Percentiles rank a stretch among this genome's conserved stretches.
Evolutionary conservation across 2,329 filamentous ascomycete genomes (phyloP).

Genomic region (Epichloe uncinata): DNA sequence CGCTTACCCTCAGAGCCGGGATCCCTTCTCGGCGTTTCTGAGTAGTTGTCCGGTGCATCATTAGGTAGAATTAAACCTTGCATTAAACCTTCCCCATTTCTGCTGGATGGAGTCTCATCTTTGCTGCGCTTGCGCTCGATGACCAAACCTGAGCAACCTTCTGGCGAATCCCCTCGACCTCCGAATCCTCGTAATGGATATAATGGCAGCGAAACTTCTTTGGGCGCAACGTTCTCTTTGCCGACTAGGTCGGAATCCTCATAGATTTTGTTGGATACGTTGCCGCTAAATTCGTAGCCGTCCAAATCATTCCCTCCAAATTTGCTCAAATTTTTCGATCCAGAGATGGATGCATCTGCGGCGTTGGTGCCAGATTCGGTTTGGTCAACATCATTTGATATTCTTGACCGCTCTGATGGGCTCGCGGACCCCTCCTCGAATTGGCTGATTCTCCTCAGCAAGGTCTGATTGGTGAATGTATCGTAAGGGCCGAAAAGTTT

Average conservation of each 20-base stretch:
- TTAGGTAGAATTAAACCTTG: slow-evolving; percentile 3
- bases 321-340: slow-evolving; percentile 14
- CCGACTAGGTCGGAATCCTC: slow-evolving; percentile 14
- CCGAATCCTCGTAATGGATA: slow-evolving; percentile 4
- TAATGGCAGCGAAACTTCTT: slow-evolving; percentile 3
- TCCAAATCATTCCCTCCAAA: slow-evolving; percentile 55
- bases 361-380: neutral
- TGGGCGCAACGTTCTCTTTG: slow-evolving; percentile 20
- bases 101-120: neutral
- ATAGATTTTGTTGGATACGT: slow-evolving; percentile 28
- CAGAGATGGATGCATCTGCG: neutral
- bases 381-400: neutral
- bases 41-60: slow-evolving; percentile 9
- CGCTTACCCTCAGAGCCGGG: slow-evolving; percentile 55
- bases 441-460: slow-evolving; percentile 76
- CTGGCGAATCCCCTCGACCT: neutral
- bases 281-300: slow-evolving; percentile 46
- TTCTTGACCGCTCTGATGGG: slow-evolving; percentile 19
- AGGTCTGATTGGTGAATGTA: slow-evolving; percentile 82
- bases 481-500: slow-evolving; percentile 90
- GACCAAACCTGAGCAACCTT: slow-evolving; percentile 1
- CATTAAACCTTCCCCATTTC: neutral
- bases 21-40: slow-evolving; percentile 31
- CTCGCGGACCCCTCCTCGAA: slow-evolving; percentile 52
- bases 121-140: slow-evolving; percentile 6